These are phyloP conservation scores for Rhizophora apiculata DNA, from an alignment of 345 rosid species.

Conservation along the genomic window DNA sequence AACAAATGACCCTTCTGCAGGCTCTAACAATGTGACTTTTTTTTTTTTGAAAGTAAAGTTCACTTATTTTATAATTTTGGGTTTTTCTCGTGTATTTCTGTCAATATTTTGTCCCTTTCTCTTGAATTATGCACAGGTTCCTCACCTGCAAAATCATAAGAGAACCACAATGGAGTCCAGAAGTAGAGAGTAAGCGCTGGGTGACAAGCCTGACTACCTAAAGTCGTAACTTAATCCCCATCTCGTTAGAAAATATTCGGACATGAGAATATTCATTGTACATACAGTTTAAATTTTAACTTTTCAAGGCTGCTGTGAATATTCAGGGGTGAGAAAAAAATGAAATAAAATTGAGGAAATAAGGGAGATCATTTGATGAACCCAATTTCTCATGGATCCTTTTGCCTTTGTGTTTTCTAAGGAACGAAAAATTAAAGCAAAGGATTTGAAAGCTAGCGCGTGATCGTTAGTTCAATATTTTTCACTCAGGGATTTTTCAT, in stretches of 20 bases:
- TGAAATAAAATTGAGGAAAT: neutral
- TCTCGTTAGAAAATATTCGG: no score
- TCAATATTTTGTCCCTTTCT: neutral
- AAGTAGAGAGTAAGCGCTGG: slow-evolving; percentile 4
- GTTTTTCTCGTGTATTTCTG: neutral
- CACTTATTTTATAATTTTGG: no score
- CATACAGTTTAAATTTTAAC: neutral
- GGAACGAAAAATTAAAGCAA: no score
- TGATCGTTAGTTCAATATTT: no score
- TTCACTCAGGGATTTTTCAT: no score
- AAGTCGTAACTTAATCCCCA: neutral
- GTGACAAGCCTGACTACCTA: neutral
- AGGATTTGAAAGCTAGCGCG: no score
- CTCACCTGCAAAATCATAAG: slow-evolving; percentile 49
- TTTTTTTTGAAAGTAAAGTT: no score
- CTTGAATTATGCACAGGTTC: slow-evolving; percentile 39
- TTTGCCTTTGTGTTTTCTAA: no score
- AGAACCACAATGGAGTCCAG: slow-evolving; percentile 35
- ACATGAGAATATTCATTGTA: neutral
- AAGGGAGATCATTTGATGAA: neutral
- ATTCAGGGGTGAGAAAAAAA: neutral
- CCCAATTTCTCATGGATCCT: no score
- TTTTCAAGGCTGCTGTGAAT: neutral
- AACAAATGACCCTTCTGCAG: no score
- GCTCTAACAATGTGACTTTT: no score